Evolutionary conservation across 306 rosid genomes (phyloP).

Genomic region (Calophaca sinica): DNA sequence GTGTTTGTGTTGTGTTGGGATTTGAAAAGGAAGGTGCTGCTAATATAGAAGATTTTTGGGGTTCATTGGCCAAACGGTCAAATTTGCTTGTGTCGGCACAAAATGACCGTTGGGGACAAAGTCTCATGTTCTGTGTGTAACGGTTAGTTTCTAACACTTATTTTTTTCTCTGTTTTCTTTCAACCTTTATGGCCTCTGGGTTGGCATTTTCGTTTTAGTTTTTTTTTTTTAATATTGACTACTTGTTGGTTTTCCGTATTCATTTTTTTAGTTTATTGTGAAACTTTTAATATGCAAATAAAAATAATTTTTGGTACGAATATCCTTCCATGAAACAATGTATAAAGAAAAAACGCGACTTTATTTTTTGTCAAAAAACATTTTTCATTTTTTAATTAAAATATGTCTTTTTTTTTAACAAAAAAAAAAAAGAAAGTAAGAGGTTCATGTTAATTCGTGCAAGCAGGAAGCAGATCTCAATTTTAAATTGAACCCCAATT

Average conservation of each 20-base stretch:
- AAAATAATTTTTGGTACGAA: not conserved
- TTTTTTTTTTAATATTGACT: no score
- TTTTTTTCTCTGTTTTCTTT: constrained; percentile 9
- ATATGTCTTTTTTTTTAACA: no score
- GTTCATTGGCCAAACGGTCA: constrained; percentile 40
- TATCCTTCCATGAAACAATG: no score
- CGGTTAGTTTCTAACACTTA: constrained; percentile 36
- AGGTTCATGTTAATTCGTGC: no score
- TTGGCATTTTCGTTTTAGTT: not conserved
- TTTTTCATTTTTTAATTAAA: no score
- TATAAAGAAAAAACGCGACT: no score
- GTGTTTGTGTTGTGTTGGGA: not conserved
- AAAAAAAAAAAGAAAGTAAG: no score
- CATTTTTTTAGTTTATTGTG: not conserved
- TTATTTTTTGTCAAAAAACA: no score
- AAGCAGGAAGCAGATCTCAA: no score
- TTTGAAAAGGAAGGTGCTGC: not conserved
- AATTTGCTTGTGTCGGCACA: constrained; percentile 24
- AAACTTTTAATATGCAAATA: not conserved
- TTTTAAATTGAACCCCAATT: no score
- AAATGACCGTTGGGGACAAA: constrained; percentile 41
- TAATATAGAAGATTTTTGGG: constrained; percentile 3
- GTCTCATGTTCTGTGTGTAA: constrained; percentile 3
- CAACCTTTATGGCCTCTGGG: not conserved
- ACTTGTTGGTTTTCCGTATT: not conserved